Conservation (phyloP, 2,329 filamentous ascomycete species). For the Colletotrichum tanaceti region DNA sequence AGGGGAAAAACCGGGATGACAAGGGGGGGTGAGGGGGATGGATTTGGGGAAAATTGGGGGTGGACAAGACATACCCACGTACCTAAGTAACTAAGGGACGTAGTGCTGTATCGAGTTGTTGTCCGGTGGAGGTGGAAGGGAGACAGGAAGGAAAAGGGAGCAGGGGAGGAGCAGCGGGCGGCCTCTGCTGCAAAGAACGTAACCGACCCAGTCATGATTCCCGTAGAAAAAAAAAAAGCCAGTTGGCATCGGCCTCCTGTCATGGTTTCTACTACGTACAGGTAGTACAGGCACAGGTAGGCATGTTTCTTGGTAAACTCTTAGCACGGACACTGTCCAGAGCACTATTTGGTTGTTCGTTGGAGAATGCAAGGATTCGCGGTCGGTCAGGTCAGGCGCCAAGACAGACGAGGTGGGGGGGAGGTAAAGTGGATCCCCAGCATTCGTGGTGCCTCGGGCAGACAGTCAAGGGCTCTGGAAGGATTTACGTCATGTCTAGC, state of each 20-base stretch:
- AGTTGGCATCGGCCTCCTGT: not conserved
- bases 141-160: not conserved
- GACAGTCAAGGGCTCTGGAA: too few species aligned
- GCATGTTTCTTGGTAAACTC: not conserved
- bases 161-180: not conserved
- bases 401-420: not conserved
- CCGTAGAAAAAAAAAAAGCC: not conserved
- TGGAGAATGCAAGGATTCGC: not conserved
- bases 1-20: slow-evolving; percentile 20
- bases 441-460: slow-evolving; percentile 28
- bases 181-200: not conserved
- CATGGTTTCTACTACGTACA: too few species aligned
- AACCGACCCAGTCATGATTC: not conserved
- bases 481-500: not conserved
- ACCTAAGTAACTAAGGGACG: too few species aligned
- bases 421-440: not conserved
- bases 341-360: too few species aligned
- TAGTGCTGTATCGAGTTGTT: not conserved
- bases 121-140: not conserved
- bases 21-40: not conserved
- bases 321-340: not conserved
- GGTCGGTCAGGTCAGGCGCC: not conserved
- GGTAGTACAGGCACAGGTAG: too few species aligned
- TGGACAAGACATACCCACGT: too few species aligned
- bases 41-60: slow-evolving; percentile 30